phyloP scores from a whole-genome alignment of 2,329 filamentous ascomycete genomes.

The Penicillium palitans region DNA sequence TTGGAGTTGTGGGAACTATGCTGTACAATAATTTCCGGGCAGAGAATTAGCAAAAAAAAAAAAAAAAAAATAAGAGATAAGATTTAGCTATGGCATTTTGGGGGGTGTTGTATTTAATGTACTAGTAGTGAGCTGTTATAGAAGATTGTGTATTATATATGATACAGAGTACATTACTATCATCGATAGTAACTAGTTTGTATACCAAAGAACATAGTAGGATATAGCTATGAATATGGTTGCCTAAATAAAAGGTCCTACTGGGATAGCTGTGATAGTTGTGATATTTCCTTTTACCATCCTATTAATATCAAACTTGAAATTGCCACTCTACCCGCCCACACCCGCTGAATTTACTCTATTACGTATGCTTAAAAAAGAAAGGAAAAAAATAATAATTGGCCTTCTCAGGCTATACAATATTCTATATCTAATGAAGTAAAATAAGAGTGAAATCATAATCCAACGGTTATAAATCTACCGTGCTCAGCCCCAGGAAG shows the following conservation, averaged over 20 bases:
- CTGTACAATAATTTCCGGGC: slow-evolving; percentile 38
- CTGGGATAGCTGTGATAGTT: neutral
- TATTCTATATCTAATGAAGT: neutral
- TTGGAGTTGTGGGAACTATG: slow-evolving; percentile 34
- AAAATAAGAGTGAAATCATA: neutral
- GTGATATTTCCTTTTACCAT: neutral
- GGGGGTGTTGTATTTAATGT: neutral
- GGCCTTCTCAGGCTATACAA: neutral
- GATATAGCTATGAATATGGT: neutral
- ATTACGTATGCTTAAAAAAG: slow-evolving; percentile 6
- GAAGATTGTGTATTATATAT: neutral
- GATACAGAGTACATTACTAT: neutral
- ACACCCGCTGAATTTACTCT: slow-evolving; percentile 4
- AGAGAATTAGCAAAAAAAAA: slow-evolving; percentile 16
- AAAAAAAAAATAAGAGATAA: neutral
- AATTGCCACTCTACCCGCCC: slow-evolving; percentile 9
- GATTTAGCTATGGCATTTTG: neutral
- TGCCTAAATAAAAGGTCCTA: neutral
- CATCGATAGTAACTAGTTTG: no score
- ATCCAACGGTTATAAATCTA: slow-evolving; percentile 3
- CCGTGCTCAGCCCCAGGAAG: slow-evolving; percentile 25
- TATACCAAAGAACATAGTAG: neutral
- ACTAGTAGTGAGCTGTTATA: neutral
- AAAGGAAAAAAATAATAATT: neutral
- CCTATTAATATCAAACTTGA: neutral